A percentile compares a stretch with the other conserved stretches of the same genome.
phyloP scores from a whole-genome alignment of 768 basidiomycete species.

The Trametes punicea region DNA sequence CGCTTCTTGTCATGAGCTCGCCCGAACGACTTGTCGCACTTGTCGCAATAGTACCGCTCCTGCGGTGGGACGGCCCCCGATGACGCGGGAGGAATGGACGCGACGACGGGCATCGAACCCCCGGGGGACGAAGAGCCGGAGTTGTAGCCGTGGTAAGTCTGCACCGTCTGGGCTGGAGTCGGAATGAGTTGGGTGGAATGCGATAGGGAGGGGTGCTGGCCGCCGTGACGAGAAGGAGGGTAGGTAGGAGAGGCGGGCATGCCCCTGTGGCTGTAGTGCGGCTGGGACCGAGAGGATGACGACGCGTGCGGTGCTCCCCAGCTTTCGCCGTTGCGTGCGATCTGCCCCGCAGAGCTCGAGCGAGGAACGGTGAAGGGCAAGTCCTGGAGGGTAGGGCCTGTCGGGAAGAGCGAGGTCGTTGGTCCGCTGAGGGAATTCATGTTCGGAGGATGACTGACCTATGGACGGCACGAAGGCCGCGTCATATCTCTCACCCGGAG shows the following conservation, averaged over 20 bases:
- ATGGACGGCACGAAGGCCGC: conserved; percentile 6
- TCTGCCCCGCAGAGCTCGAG: neutral
- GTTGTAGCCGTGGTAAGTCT: conserved; percentile 18
- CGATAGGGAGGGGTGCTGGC: conserved; percentile 17
- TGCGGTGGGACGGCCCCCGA: conserved; percentile 37
- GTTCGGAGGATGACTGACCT: conserved; percentile 1
- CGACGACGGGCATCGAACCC: conserved; percentile 13
- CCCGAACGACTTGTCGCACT: conserved; percentile 77
- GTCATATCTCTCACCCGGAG: conserved; percentile 9
- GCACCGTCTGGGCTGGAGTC: conserved; percentile 21
- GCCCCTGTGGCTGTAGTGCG: conserved; percentile 4
- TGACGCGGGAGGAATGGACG: conserved; percentile 24
- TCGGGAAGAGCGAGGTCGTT: conserved; percentile 1
- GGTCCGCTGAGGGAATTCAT: neutral
- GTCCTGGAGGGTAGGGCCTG: conserved; percentile 18
- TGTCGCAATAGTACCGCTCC: conserved; percentile 72
- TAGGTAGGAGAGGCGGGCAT: neutral
- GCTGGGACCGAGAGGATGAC: conserved; percentile 2
- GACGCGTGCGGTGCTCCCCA: neutral
- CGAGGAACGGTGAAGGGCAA: conserved; percentile 13
- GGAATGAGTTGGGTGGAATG: conserved; percentile 20
- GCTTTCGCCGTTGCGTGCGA: conserved; percentile 5
- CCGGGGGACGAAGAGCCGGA: conserved; percentile 10
- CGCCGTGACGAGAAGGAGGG: neutral
- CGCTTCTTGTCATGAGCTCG: conserved; percentile 79